Evolutionary conservation across 1,139 yeast species (phyloP).

Genomic region (Blastobotrys capitulatus): DNA sequence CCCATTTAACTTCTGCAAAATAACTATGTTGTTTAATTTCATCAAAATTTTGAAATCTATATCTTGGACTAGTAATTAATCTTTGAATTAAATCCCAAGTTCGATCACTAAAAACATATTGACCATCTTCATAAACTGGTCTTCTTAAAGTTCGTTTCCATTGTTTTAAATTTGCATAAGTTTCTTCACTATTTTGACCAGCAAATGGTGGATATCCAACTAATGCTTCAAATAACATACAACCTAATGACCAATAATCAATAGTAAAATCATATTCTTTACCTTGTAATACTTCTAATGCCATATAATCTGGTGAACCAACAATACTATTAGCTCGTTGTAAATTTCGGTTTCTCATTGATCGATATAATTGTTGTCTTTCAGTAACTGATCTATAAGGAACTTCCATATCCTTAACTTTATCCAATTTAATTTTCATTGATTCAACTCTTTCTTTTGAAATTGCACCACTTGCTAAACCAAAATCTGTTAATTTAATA

Average conservation of each 20-base stretch:
- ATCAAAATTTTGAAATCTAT: constrained; percentile 68
- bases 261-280: constrained; percentile 91
- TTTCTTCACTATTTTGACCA: constrained; percentile 89
- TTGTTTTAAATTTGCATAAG: constrained; percentile 86
- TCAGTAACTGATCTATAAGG: constrained; percentile 73
- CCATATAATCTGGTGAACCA: constrained; percentile 99
- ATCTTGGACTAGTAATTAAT: constrained; percentile 72
- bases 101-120: constrained; percentile 89
- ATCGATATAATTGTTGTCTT: constrained; percentile 79
- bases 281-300: constrained; percentile 93
- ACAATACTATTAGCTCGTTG: constrained; percentile 93
- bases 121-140: constrained; percentile 89
- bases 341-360: constrained; percentile 55
- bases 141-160: constrained; percentile 87
- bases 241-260: constrained; percentile 98
- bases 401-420: constrained; percentile 61
- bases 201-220: constrained; percentile 97
- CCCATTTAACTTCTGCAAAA: constrained; percentile 82
- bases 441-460: constrained; percentile 91
- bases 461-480: constrained; percentile 94
- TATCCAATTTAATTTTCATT: constrained; percentile 79
- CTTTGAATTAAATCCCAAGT: constrained; percentile 84
- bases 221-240: constrained; percentile 86
- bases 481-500: constrained; percentile 94
- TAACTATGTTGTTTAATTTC: constrained; percentile 78